These are phyloP conservation scores for Glycine latifolia DNA, from an alignment of 306 rosid genomes.

Conservation along the genomic window DNA sequence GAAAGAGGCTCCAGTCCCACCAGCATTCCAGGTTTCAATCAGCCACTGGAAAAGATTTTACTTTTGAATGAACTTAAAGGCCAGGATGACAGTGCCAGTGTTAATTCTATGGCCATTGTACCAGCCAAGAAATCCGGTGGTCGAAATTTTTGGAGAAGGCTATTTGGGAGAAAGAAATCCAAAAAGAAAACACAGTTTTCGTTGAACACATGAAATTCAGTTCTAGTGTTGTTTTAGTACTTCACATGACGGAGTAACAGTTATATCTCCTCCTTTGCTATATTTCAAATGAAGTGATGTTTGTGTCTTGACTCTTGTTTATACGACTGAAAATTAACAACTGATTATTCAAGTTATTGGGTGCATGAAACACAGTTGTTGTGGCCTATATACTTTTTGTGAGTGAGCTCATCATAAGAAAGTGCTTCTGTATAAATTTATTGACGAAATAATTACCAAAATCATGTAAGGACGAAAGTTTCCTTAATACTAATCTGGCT, in stretches of 20 bases:
- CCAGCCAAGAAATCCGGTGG: slow-evolving; percentile 65
- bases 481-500: too few relatives aligned
- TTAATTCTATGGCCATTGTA: slow-evolving; percentile 67
- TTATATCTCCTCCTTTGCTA: slow-evolving; percentile 5
- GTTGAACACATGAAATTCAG: slow-evolving; percentile 50
- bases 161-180: slow-evolving; percentile 74
- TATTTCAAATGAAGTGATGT: slow-evolving; percentile 22
- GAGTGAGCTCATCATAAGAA: neutral
- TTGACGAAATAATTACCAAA: neutral
- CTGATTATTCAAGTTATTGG: slow-evolving; percentile 30
- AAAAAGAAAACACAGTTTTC: slow-evolving; percentile 56
- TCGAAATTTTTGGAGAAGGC: slow-evolving; percentile 67
- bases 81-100: slow-evolving; percentile 49
- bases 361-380: slow-evolving; percentile 12
- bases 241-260: slow-evolving; percentile 18
- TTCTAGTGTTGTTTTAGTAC: slow-evolving; percentile 35
- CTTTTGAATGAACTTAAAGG: slow-evolving; percentile 52
- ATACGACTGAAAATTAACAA: slow-evolving; percentile 23
- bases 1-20: slow-evolving; percentile 48
- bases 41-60: slow-evolving; percentile 53
- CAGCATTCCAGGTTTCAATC: slow-evolving; percentile 36
- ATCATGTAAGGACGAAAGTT: too few relatives aligned
- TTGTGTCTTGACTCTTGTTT: slow-evolving; percentile 37
- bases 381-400: neutral
- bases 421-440: neutral